Conservation (phyloP, 345 rosid species). For the Diplotaxis tenuifolia region DNA sequence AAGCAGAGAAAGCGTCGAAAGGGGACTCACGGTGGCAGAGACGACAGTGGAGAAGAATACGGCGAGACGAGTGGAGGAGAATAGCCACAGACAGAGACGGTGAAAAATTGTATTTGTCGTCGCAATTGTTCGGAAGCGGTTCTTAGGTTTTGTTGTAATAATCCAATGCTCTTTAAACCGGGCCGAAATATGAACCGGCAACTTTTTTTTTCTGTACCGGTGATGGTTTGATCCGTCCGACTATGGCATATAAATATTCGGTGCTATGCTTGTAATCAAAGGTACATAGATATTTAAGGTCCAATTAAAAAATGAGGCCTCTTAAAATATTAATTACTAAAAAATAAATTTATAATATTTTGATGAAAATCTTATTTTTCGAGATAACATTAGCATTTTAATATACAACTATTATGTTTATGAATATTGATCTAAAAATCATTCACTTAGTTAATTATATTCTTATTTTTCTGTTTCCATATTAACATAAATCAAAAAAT, state of each 20-base stretch:
- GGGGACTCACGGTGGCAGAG: slow-evolving; percentile 6
- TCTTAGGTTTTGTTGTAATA: neutral
- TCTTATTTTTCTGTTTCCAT: no score
- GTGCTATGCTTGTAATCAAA: neutral
- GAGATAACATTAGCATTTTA: no score
- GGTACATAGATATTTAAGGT: neutral
- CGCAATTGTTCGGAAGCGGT: neutral
- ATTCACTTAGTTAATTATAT: neutral
- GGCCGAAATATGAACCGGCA: neutral
- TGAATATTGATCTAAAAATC: neutral
- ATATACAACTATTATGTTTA: no score
- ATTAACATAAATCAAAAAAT: neutral
- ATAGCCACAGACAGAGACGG: neutral
- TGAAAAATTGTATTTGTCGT: neutral
- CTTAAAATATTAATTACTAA: no score
- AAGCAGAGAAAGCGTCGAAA: neutral
- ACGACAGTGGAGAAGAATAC: neutral
- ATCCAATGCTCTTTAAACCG: neutral
- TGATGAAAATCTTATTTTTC: neutral
- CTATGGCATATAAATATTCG: neutral
- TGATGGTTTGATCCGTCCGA: neutral
- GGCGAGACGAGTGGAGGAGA: slow-evolving; percentile 3
- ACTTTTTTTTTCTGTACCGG: neutral
- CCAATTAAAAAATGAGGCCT: neutral
- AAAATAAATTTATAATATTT: no score